Percentiles rank a stretch among this genome's conserved stretches.
phyloP scores from a whole-genome alignment of 345 rosid species.

The Gossypium herbaceum region DNA sequence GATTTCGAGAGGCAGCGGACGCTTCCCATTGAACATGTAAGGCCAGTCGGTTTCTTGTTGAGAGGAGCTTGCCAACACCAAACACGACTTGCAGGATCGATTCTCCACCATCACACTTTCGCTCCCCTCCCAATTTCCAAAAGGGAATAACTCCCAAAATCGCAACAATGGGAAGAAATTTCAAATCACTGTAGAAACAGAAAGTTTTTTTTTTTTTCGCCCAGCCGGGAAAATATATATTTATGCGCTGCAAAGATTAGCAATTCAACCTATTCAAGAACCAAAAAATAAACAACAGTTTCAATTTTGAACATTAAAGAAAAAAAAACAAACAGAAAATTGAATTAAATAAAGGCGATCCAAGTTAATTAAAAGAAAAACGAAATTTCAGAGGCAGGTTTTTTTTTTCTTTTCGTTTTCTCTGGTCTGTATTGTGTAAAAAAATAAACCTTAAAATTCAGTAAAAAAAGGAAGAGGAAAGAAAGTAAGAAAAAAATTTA shows the following conservation, averaged over 20 bases:
- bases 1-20: conserved; percentile 32
- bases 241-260: background rate
- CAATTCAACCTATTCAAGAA: conserved; percentile 12
- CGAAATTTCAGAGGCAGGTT: background rate
- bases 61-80: conserved; percentile 65
- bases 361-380: conserved; percentile 16
- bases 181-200: background rate
- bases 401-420: no score
- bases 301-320: background rate
- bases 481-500: conserved; percentile 15
- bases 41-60: conserved; percentile 58
- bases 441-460: background rate
- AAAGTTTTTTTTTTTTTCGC: background rate
- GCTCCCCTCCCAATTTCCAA: conserved; percentile 18
- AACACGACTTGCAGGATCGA: conserved; percentile 46
- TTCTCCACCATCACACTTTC: conserved; percentile 67
- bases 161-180: background rate
- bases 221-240: no score
- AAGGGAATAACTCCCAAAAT: background rate
- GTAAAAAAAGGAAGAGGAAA: background rate
- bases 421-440: background rate
- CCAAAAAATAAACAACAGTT: background rate
- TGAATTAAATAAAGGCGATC: conserved; percentile 27
- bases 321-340: background rate
- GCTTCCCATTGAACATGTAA: conserved; percentile 53